Conservation (phyloP, 306 rosid species). For the Benincasa hispida region DNA sequence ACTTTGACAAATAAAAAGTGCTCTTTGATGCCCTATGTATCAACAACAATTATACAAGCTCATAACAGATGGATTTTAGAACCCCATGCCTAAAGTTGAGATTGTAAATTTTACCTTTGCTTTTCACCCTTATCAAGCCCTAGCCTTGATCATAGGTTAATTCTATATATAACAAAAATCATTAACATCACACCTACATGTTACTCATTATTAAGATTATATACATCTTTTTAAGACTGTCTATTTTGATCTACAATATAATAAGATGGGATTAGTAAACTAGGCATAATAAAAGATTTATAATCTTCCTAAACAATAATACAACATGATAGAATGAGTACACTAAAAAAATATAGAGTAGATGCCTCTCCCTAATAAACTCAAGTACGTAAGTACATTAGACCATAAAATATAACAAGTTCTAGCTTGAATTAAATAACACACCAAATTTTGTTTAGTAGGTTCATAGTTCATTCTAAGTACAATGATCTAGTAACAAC, state of each 20-base stretch:
- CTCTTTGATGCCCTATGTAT: background rate
- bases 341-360: background rate
- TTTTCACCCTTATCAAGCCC: background rate
- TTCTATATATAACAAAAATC: background rate
- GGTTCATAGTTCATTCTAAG: background rate
- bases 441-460: background rate
- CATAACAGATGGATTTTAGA: background rate
- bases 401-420: background rate
- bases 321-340: background rate
- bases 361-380: background rate
- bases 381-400: background rate
- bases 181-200: background rate
- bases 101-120: background rate
- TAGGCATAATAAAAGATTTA: background rate
- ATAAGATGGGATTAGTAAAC: background rate
- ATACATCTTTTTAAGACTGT: background rate
- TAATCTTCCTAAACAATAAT: background rate
- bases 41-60: background rate
- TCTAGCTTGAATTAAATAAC: too few species aligned
- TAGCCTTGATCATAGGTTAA: background rate
- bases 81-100: background rate
- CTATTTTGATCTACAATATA: background rate
- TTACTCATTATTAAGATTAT: background rate
- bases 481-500: too few species aligned
- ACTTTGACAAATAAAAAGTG: conserved; percentile 4